A percentile compares a stretch with the other conserved stretches of the same genome.
phyloP scores from a whole-genome alignment of 257 asterid species.

The Nicotiana sylvestris region DNA sequence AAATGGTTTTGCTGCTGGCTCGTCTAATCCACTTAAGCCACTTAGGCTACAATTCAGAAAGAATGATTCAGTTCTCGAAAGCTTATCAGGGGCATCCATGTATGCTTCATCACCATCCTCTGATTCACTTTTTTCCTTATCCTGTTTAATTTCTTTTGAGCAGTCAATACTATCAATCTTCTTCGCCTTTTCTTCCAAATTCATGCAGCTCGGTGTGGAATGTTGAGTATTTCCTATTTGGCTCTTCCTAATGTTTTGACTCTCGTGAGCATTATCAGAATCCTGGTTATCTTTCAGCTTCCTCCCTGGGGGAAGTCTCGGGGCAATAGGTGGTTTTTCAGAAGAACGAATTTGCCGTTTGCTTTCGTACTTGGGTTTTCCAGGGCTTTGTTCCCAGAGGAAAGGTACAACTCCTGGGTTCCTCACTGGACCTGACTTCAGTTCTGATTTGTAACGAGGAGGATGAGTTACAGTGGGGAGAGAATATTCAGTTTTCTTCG shows the following conservation, averaged over 20 bases:
- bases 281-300: conserved; percentile 27
- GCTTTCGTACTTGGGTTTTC: conserved; percentile 52
- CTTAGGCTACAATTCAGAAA: conserved; percentile 70
- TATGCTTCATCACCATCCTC: conserved; percentile 50
- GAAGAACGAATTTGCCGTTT: conserved; percentile 11
- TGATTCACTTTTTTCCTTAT: conserved; percentile 23
- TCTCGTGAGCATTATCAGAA: conserved; percentile 19
- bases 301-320: conserved; percentile 73
- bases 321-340: conserved; percentile 37
- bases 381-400: conserved; percentile 72
- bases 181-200: conserved; percentile 17
- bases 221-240: conserved; percentile 8
- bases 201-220: conserved; percentile 1
- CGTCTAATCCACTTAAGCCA: conserved; percentile 58
- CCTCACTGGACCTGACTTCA: conserved; percentile 72
- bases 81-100: conserved; percentile 66
- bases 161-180: conserved; percentile 17
- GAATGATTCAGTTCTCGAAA: conserved; percentile 66
- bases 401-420: conserved; percentile 78
- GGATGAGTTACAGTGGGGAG: conserved; percentile 20
- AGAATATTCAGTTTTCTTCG: conserved; percentile 17
- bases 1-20: conserved; percentile 31
- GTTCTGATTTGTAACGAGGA: conserved; percentile 50
- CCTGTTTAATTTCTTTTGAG: background rate
- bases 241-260: conserved; percentile 10